A percentile compares a stretch with the other conserved stretches of the same genome.
These are phyloP conservation scores for Elongisporangium senticosum DNA, from an alignment of 352 stramenopile genomes.

Conservation along the genomic window DNA sequence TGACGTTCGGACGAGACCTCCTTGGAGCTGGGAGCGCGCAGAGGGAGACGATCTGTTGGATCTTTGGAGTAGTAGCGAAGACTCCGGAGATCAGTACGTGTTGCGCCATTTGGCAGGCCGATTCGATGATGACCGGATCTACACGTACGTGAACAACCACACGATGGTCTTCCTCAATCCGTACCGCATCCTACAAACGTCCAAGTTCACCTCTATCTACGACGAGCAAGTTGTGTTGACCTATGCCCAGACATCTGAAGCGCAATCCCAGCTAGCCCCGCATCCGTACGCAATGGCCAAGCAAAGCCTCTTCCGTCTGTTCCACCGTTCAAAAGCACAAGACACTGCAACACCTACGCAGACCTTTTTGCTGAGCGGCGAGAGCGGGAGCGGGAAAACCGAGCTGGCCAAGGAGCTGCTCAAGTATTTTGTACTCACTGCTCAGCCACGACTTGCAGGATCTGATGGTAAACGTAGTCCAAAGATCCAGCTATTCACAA, in stretches of 20 bases:
- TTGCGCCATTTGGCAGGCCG: slow-evolving; percentile 14
- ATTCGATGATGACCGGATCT: slow-evolving; percentile 49
- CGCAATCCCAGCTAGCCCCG: slow-evolving; percentile 31
- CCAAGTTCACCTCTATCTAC: slow-evolving; percentile 78
- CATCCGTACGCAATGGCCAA: slow-evolving; percentile 78
- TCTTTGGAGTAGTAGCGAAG: slow-evolving; percentile 3
- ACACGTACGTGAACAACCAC: slow-evolving; percentile 56
- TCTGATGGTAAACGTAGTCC: slow-evolving; percentile 1
- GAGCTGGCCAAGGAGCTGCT: slow-evolving; percentile 74
- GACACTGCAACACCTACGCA: slow-evolving; percentile 8
- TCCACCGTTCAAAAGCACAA: slow-evolving; percentile 18
- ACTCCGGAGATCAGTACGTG: not conserved
- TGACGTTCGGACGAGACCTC: slow-evolving; percentile 42
- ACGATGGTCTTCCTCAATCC: slow-evolving; percentile 68
- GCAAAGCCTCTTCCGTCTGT: slow-evolving; percentile 40
- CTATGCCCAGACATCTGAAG: slow-evolving; percentile 44
- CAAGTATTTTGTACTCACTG: slow-evolving; percentile 66
- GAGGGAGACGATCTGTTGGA: slow-evolving; percentile 36
- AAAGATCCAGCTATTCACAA: slow-evolving; percentile 67
- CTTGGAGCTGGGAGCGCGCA: slow-evolving; percentile 48
- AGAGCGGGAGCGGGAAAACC: slow-evolving; percentile 74
- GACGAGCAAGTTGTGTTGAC: slow-evolving; percentile 69
- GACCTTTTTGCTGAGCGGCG: slow-evolving; percentile 46
- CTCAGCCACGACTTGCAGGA: slow-evolving; percentile 26
- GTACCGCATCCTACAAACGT: slow-evolving; percentile 66